Percentiles rank a stretch among this genome's conserved stretches.
Conservation (phyloP, 352 stramenopile species). For the Blastocystis sp. region DNA sequence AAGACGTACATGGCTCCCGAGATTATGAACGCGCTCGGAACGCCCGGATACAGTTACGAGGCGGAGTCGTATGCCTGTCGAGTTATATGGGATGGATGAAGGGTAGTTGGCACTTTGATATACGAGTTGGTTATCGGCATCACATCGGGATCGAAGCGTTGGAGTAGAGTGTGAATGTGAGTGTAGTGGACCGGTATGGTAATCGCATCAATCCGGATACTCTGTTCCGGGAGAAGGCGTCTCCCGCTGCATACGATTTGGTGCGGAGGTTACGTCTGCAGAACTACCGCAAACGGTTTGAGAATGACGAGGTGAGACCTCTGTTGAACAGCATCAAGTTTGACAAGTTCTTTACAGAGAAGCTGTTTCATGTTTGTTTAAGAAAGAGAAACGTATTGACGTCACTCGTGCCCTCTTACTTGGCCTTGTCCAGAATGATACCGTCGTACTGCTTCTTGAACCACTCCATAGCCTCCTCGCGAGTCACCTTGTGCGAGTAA, state of each 20-base stretch:
- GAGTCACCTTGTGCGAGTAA: constrained; percentile 85
- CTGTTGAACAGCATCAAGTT: constrained; percentile 21
- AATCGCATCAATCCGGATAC: neutral
- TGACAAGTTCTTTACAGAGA: neutral
- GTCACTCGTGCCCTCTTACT: constrained; percentile 17
- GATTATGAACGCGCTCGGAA: neutral
- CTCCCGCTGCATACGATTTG: neutral
- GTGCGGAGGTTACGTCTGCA: neutral
- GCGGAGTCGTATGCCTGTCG: constrained; percentile 26
- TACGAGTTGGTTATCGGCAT: constrained; percentile 34
- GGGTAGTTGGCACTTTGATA: neutral
- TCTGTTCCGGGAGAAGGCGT: neutral
- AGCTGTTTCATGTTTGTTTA: constrained; percentile 16
- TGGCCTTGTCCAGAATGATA: constrained; percentile 56
- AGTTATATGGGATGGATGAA: neutral
- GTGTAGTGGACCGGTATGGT: neutral
- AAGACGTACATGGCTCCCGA: constrained; percentile 28
- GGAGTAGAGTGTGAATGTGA: neutral
- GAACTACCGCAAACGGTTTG: constrained; percentile 1
- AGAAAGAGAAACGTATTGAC: neutral
- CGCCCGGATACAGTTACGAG: neutral
- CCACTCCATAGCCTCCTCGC: constrained; percentile 77
- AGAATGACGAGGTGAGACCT: neutral
- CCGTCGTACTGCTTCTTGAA: constrained; percentile 58
- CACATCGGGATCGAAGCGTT: neutral